Evolutionary conservation across 2,329 filamentous ascomycete genomes (phyloP), one percentile per base, ranked within the genome.

Genomic region (Phialophora macrospora): DNA sequence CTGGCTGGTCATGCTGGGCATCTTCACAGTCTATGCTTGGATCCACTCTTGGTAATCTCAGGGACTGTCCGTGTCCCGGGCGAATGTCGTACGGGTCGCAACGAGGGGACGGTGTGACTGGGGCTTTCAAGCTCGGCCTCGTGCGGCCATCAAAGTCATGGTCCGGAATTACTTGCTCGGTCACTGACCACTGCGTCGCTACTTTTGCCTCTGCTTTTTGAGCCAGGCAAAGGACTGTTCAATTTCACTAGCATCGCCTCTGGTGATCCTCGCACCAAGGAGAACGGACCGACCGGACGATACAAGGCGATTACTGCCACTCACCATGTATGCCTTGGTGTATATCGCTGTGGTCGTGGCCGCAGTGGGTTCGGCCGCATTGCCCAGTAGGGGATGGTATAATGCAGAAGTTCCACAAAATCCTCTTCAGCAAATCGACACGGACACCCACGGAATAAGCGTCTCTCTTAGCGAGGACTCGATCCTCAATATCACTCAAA

Each of bases 401-500:
- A 8, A n/a, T 44, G 3, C 38, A 44, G 38, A 44, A n/a, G 17
- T 7, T 2, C 38, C 8, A 7, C 38, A 44, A n/a, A 8, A 0
- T 6, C 2, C 17, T n/a, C 17, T n/a, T 44, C 38, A n/a, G 38
- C 38, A 24, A 14, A 52, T 14, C n/a, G 48, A 52, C 11, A 14
- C 22, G 14, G 14, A 7, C 28, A 55, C 52, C 6, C 9, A 32
- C 22, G 44, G 14, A 20, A 41, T 54, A 24, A 48, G 24, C 20
- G 38, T 63, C 59, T 68, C 59, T 58, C 32, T 54, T 32, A 44
- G n/a, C 11, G 55, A 22, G 5, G 51, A 28, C 20, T 51, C 56
- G 8, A 52, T 58, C 9, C 24, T 69, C 58, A 26, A 44, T 38
- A 58, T 60, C 26, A 70, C 68, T 12, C 65, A 64, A 34, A 28